These are phyloP conservation scores for Parmelia sp. DNA, from an alignment of 495 filamentous ascomycete species.

Conservation along the genomic window DNA sequence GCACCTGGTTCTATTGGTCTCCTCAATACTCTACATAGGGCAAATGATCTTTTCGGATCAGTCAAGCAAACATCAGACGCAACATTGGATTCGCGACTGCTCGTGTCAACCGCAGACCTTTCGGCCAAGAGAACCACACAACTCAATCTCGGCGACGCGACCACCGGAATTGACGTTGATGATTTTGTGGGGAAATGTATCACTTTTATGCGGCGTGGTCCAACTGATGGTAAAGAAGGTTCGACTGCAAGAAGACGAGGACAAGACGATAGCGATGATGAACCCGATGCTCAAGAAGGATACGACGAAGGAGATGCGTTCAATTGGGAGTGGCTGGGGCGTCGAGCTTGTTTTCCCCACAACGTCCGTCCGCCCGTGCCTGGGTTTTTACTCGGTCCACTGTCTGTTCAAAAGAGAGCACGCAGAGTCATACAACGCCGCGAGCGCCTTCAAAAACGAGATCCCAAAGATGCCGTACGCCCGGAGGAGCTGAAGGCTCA, in stretches of 20 bases:
- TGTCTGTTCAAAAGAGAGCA: constrained; percentile 79
- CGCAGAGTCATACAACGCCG: constrained; percentile 62
- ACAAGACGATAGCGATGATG: constrained; percentile 33
- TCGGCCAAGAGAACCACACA: constrained; percentile 66
- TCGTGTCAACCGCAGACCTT: constrained; percentile 72
- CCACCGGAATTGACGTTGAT: constrained; percentile 77
- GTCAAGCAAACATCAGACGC: constrained; percentile 94
- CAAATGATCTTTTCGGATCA: constrained; percentile 56
- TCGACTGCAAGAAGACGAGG: constrained; percentile 22
- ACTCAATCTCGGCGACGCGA: constrained; percentile 60
- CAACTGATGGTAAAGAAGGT: constrained; percentile 28
- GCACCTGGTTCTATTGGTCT: constrained; percentile 56
- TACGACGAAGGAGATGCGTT: constrained; percentile 68
- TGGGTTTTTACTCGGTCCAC: constrained; percentile 80
- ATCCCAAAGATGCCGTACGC: constrained; percentile 55
- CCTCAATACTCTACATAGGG: constrained; percentile 51
- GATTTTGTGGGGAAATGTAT: constrained; percentile 92
- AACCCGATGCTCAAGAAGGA: constrained; percentile 31
- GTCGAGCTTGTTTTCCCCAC: constrained; percentile 61
- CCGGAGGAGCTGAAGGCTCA: constrained; percentile 67
- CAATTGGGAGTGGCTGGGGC: constrained; percentile 83
- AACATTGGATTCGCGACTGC: constrained; percentile 75
- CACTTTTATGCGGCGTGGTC: constrained; percentile 69
- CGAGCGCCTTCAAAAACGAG: constrained; percentile 54
- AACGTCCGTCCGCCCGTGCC: constrained; percentile 70